phyloP scores from a whole-genome alignment of 192 early-diverging fungal species.

The Coemansia sp. region DNA sequence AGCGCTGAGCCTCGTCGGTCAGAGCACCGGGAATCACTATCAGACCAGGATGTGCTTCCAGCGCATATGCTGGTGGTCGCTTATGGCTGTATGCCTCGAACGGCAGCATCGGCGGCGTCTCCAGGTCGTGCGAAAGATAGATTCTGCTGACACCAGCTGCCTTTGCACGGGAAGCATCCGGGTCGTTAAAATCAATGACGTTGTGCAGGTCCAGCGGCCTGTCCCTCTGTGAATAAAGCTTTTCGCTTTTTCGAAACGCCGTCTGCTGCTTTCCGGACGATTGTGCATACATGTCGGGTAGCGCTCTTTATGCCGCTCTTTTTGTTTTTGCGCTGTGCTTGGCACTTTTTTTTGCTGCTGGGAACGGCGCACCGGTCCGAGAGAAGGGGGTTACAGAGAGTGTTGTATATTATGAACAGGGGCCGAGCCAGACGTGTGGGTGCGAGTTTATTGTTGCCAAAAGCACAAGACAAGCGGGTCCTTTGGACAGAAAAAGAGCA shows the following conservation, averaged over 20 bases:
- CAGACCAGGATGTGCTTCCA: constrained; percentile 63
- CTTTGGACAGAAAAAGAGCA: too few species aligned
- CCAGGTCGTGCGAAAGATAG: constrained; percentile 29
- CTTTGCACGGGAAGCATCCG: background rate
- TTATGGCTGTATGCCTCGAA: constrained; percentile 25
- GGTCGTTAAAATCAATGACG: constrained; percentile 59
- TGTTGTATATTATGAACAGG: too few species aligned
- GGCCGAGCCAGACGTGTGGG: too few species aligned
- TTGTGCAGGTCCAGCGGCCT: constrained; percentile 56
- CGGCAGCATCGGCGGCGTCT: constrained; percentile 20
- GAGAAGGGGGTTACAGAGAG: too few species aligned
- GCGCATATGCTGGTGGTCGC: constrained; percentile 40
- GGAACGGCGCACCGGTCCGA: too few species aligned
- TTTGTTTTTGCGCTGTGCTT: too few species aligned
- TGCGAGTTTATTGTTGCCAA: too few species aligned
- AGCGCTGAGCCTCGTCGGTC: constrained; percentile 68
- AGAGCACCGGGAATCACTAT: constrained; percentile 81
- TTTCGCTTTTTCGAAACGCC: constrained; percentile 72
- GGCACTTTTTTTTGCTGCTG: too few species aligned
- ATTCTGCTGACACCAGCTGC: constrained; percentile 22
- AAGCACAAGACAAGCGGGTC: too few species aligned
- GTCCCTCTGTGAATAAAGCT: constrained; percentile 59
- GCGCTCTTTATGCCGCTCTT: too few species aligned
- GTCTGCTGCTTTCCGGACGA: constrained; percentile 37
- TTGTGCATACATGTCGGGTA: background rate